Conservation (phyloP, 148 eudicot genomes). For the Rhododendron henanense region DNA sequence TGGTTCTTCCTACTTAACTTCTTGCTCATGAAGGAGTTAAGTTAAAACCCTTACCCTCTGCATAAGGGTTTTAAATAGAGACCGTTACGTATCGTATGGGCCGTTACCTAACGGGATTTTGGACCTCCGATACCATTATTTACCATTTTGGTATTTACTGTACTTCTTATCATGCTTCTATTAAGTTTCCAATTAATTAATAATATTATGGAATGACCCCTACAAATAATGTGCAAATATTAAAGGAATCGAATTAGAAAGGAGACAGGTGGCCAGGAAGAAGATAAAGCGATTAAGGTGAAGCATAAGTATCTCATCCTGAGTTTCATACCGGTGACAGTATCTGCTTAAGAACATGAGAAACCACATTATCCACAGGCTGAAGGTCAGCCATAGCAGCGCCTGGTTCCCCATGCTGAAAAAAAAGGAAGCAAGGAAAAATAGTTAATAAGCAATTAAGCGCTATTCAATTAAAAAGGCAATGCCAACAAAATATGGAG, state of each 20-base stretch:
- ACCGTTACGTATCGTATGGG: background rate
- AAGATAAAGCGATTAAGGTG: background rate
- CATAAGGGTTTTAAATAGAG: background rate
- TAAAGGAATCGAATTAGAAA: background rate
- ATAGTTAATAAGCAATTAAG: constrained; percentile 3
- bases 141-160: background rate
- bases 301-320: background rate
- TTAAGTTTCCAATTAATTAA: background rate
- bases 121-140: background rate
- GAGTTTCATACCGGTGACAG: constrained; percentile 61
- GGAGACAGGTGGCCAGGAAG: background rate
- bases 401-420: constrained; percentile 98
- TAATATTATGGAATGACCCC: background rate
- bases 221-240: background rate
- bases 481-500: background rate
- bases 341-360: constrained; percentile 83
- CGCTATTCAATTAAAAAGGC: background rate
- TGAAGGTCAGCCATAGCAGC: constrained; percentile 92
- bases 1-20: background rate
- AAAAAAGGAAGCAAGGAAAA: background rate
- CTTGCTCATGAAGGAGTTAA: background rate
- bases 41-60: background rate
- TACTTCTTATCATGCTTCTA: background rate
- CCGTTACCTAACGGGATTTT: background rate
- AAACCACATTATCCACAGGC: constrained; percentile 77